These are phyloP conservation scores for Bigelowiella natans DNA, from an alignment of 78 protist genomes.

Conservation along the genomic window DNA sequence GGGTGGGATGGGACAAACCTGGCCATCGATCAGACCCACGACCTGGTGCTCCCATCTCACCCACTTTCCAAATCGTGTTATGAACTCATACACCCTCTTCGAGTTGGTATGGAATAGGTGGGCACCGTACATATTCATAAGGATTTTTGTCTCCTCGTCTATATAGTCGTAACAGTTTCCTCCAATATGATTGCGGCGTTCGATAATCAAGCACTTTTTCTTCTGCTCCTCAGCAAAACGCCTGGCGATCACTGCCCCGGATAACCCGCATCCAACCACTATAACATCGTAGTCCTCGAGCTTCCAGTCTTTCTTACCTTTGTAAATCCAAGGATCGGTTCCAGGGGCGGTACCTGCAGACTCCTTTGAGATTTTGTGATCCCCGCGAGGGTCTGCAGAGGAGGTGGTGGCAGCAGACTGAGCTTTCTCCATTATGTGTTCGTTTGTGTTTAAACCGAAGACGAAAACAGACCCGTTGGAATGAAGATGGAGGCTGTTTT, in stretches of 20 bases:
- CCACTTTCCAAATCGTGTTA: neutral
- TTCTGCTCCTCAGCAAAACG: conserved; percentile 25
- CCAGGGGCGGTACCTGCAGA: neutral
- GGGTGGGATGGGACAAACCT: neutral
- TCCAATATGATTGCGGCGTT: conserved; percentile 36
- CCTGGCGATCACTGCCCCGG: conserved; percentile 31
- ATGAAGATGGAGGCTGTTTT: no score
- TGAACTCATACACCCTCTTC: conserved; percentile 29
- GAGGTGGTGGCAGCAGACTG: no score
- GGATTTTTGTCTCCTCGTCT: neutral
- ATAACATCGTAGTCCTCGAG: neutral
- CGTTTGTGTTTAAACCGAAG: no score
- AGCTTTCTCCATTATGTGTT: no score
- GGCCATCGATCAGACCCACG: neutral
- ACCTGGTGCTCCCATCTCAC: neutral
- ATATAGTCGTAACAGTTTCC: conserved; percentile 40
- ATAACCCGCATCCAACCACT: conserved; percentile 8
- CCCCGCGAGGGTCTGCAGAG: neutral
- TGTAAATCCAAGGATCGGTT: neutral
- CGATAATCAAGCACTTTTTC: conserved; percentile 13
- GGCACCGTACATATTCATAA: conserved; percentile 24
- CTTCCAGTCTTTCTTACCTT: neutral
- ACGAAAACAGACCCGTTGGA: no score
- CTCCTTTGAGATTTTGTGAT: neutral
- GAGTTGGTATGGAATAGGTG: conserved; percentile 43